Conservation (phyloP, 139 green algal species). For the Chlorella vulgaris region DNA sequence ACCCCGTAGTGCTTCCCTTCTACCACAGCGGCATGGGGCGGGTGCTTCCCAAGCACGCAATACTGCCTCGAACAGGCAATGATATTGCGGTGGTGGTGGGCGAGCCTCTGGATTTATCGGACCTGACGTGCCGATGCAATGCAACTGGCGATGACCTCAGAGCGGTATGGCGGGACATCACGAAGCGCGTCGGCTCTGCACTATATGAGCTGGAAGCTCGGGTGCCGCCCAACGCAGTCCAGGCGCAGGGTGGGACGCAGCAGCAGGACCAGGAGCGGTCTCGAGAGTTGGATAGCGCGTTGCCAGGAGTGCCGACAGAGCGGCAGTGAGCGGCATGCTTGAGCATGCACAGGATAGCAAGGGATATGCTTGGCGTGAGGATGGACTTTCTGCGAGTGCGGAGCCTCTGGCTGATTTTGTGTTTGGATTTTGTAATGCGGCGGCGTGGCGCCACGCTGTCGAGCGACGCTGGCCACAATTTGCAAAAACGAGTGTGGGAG, state of each 20-base stretch:
- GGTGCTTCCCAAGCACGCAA: conserved; percentile 66
- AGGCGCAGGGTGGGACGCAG: conserved; percentile 29
- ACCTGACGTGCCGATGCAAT: conserved; percentile 63
- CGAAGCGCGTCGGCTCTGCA: conserved; percentile 50
- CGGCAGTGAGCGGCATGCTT: neutral
- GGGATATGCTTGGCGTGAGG: too few species aligned
- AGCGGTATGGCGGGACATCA: conserved; percentile 70
- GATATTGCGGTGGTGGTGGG: conserved; percentile 68
- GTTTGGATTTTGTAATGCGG: too few species aligned
- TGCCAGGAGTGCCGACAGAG: conserved; percentile 7
- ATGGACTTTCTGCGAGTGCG: too few species aligned
- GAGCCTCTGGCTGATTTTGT: too few species aligned
- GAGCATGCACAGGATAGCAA: too few species aligned
- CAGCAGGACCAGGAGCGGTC: conserved; percentile 20
- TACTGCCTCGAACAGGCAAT: conserved; percentile 56
- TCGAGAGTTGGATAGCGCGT: neutral
- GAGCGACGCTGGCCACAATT: too few species aligned
- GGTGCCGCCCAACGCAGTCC: conserved; percentile 59
- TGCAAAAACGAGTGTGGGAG: too few species aligned
- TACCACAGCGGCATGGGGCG: conserved; percentile 83
- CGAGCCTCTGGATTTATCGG: conserved; percentile 64
- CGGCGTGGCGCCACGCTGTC: too few species aligned
- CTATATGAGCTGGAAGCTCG: conserved; percentile 60
- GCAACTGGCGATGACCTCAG: conserved; percentile 32
- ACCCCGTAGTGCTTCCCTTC: conserved; percentile 82